These are phyloP conservation scores for Trichosporon asahii DNA, from an alignment of 1,284 basidiomycete genomes.

Conservation along the genomic window DNA sequence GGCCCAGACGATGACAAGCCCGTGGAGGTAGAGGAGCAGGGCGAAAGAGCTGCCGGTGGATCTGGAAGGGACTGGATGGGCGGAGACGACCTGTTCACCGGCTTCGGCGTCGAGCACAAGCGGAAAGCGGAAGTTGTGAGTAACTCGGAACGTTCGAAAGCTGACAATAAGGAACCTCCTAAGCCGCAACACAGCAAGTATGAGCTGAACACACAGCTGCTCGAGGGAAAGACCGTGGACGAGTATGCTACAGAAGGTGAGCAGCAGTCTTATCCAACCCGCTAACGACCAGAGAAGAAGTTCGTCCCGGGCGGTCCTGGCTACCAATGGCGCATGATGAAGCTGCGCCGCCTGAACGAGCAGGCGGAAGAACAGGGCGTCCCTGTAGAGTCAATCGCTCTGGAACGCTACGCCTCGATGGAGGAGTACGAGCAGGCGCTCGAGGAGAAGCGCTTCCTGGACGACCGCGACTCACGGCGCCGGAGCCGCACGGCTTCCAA, in stretches of 20 bases:
- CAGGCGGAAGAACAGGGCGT: conserved; percentile 78
- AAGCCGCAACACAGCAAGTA: conserved; percentile 48
- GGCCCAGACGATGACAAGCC: conserved; percentile 18
- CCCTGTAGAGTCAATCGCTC: conserved; percentile 72
- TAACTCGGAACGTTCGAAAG: neutral
- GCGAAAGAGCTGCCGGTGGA: conserved; percentile 31
- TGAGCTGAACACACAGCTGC: conserved; percentile 77
- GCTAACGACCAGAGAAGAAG: conserved; percentile 49
- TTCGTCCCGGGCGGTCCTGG: conserved; percentile 79
- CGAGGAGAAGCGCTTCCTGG: conserved; percentile 77
- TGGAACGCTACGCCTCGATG: conserved; percentile 81
- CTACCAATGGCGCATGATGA: conserved; percentile 97
- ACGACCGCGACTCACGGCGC: conserved; percentile 67
- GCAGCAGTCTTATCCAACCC: neutral
- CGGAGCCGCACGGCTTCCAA: conserved; percentile 50
- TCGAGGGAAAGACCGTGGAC: conserved; percentile 60
- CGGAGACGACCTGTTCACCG: conserved; percentile 72
- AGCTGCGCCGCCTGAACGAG: conserved; percentile 82
- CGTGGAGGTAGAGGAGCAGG: conserved; percentile 5
- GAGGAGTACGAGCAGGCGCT: conserved; percentile 83
- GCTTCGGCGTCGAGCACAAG: conserved; percentile 70
- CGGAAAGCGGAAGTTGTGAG: conserved; percentile 68
- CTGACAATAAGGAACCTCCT: conserved; percentile 12
- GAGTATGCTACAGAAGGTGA: conserved; percentile 58
- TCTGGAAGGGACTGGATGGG: conserved; percentile 4